Conservation (phyloP, 192 early-diverging fungal species). For the Entomortierella lignicola region DNA sequence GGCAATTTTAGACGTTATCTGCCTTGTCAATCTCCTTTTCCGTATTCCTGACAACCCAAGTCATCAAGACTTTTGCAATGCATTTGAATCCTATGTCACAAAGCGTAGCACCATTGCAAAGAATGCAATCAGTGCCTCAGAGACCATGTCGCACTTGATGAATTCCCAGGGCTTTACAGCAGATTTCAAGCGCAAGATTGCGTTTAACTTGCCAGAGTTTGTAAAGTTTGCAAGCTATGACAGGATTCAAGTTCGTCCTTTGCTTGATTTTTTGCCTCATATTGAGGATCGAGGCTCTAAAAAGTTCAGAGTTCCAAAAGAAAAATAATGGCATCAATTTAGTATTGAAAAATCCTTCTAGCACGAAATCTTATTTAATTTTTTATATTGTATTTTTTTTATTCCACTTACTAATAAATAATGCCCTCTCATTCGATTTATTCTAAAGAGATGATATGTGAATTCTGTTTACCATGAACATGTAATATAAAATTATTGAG, state of each 20-base stretch:
- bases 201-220: constrained; percentile 33
- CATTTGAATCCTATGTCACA: constrained; percentile 18
- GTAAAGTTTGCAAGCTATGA: constrained; percentile 6
- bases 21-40: constrained; percentile 34
- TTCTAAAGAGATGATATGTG: too few relatives aligned
- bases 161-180: constrained; percentile 26
- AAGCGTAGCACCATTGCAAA: constrained; percentile 18
- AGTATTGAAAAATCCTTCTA: too few relatives aligned
- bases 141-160: constrained; percentile 39
- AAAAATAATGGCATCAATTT: neutral
- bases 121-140: constrained; percentile 16
- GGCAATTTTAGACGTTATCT: constrained; percentile 39
- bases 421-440: too few relatives aligned
- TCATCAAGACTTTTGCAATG: constrained; percentile 14
- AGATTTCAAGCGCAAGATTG: constrained; percentile 35
- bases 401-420: too few relatives aligned
- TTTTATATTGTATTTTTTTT: too few relatives aligned
- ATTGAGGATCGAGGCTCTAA: constrained; percentile 22
- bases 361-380: too few relatives aligned
- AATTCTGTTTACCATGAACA: too few relatives aligned
- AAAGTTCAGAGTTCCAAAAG: neutral
- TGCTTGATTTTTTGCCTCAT: constrained; percentile 32
- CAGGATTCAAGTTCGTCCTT: constrained; percentile 31
- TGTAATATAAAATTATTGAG: too few relatives aligned
- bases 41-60: constrained; percentile 2